Evolutionary conservation across 441 rosid species (phyloP), one percentile per base, ranked within the genome.

Genomic region (Euphorbia corollata): DNA sequence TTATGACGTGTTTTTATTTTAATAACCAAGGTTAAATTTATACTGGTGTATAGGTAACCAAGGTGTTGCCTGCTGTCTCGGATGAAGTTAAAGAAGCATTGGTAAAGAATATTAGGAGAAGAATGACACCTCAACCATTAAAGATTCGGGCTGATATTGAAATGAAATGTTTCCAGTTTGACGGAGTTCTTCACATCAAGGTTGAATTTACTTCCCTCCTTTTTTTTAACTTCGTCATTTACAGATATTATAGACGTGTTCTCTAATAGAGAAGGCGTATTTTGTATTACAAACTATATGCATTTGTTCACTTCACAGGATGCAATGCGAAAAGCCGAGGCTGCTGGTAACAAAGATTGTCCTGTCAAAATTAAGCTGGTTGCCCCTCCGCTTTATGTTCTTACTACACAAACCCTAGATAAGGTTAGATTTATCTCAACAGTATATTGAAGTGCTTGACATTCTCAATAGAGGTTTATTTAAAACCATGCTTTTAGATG

Each of bases 71-170:
- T 56, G 97, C 96, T 64, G 90, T 94, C 43, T 70, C 99, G 0
- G 98, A 84, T 74, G 97, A 91, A 80, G 80, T 94, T 64, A 88
- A 91, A 79, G 98, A 89, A 59, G 83, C 91, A 59, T 83, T 94
- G 72, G 80, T 91, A 41, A 91, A 84, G 80, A 91, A 88, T 77
- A 90, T 94, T 45, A 84, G 87, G 82, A 86, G 99, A 78, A 82
- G 99, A 80, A 94, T 94, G 99, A 91, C 99, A 8, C 99, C 96
- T 23, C 98, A 89, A 47, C 98, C 99, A 67, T 71, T 88, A 82
- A 94, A 91, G 86, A 88, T 94, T 69, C 86, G 96, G 4, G 97
- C 98, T 70, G 99, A 94, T 79, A 84, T 94, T 71, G 99, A 94
- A 70, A 85, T 94, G 92, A 89, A 87, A 67, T 91, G 98, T 77